phyloP scores from a whole-genome alignment of 2,329 filamentous ascomycete genomes.

The Cordyceps pruinosa region DNA sequence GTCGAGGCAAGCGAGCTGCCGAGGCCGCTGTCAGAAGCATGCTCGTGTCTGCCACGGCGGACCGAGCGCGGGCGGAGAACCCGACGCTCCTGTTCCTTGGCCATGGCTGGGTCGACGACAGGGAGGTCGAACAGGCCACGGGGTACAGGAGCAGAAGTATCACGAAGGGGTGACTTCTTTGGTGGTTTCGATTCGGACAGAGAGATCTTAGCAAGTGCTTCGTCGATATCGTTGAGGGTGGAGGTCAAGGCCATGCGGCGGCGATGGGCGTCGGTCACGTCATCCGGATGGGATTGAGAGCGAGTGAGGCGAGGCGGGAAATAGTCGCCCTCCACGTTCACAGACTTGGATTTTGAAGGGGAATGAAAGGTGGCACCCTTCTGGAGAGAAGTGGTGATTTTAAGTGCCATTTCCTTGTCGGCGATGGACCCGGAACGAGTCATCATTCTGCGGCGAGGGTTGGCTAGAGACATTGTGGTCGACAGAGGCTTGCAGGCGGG shows the following conservation, averaged over 20 bases:
- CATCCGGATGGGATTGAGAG: constrained; percentile 63
- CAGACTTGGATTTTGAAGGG: constrained; percentile 28
- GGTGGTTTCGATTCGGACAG: constrained; percentile 25
- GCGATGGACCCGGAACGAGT: constrained; percentile 36
- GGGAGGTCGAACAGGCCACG: constrained; percentile 52
- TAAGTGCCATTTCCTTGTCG: constrained; percentile 38
- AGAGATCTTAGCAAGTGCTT: constrained; percentile 45
- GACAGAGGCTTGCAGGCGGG: constrained; percentile 26
- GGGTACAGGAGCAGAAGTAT: constrained; percentile 54
- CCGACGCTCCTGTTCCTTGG: constrained; percentile 38
- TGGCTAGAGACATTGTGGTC: constrained; percentile 41
- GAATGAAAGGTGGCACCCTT: constrained; percentile 66
- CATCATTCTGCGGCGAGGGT: constrained; percentile 33
- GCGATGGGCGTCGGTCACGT: constrained; percentile 62
- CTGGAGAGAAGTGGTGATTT: constrained; percentile 53
- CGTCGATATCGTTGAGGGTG: constrained; percentile 47
- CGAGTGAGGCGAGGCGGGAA: constrained; percentile 52
- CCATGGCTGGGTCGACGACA: constrained; percentile 44
- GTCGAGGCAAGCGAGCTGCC: constrained; percentile 71
- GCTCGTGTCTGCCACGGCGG: constrained; percentile 50
- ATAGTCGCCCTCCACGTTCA: constrained; percentile 32
- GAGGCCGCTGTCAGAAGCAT: constrained; percentile 80
- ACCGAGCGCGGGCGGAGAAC: constrained; percentile 48
- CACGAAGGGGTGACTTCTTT: constrained; percentile 32
- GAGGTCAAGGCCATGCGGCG: constrained; percentile 60